A percentile compares a stretch with the other conserved stretches of the same genome.
phyloP scores from a whole-genome alignment of 2,329 filamentous ascomycete species.

The Penicillium sp. region DNA sequence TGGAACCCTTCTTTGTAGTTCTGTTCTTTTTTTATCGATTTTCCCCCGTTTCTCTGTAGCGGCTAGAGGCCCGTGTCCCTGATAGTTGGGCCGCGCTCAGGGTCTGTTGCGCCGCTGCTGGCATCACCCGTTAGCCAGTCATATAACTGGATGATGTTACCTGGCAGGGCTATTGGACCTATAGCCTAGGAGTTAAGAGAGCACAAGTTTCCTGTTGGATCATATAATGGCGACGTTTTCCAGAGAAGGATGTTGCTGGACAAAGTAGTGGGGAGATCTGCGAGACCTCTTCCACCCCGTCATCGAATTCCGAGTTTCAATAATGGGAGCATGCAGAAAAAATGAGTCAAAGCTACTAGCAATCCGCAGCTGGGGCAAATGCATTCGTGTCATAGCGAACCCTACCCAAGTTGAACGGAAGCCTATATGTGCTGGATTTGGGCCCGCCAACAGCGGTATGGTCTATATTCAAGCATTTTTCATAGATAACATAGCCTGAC shows the following conservation, averaged over 20 bases:
- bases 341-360: background rate
- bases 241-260: slow-evolving; percentile 24
- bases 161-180: slow-evolving; percentile 11
- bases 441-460: slow-evolving; percentile 8
- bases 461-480: background rate
- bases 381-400: slow-evolving; percentile 4
- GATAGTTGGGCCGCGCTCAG: slow-evolving; percentile 22
- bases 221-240: slow-evolving; percentile 7
- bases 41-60: slow-evolving; percentile 10
- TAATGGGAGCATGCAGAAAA: slow-evolving; percentile 10
- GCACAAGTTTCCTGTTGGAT: slow-evolving; percentile 8
- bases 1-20: slow-evolving; percentile 10
- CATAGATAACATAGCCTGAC: background rate
- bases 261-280: background rate
- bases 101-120: slow-evolving; percentile 13
- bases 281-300: background rate
- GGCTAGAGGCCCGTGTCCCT: slow-evolving; percentile 15
- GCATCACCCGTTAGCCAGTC: slow-evolving; percentile 12
- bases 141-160: slow-evolving; percentile 16
- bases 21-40: slow-evolving; percentile 5
- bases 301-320: background rate
- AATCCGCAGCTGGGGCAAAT: background rate
- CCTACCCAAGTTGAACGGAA: background rate
- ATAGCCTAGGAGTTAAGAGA: background rate
- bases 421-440: background rate